Conservation (phyloP, 2,329 filamentous ascomycete species). For the Aureobasidium leucospermi region DNA sequence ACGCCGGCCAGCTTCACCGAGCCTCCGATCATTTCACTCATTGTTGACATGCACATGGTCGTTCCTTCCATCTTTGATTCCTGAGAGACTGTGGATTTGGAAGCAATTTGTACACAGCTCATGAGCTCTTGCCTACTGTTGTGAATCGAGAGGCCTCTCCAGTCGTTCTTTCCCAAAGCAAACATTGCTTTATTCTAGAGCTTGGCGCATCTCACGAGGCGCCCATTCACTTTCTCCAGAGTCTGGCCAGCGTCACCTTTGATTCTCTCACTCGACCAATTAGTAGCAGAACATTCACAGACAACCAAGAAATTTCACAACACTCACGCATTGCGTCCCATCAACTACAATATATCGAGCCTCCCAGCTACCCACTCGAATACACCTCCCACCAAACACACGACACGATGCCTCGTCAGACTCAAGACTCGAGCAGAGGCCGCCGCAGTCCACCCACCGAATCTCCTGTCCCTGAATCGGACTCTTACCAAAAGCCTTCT, state of each 20-base stretch:
- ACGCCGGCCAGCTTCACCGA: neutral
- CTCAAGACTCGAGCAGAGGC: constrained; percentile 13
- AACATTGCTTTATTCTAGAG: neutral
- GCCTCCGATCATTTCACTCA: neutral
- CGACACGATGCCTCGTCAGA: constrained; percentile 14
- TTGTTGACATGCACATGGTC: neutral
- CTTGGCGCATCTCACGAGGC: neutral
- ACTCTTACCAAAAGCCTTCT: constrained; percentile 7
- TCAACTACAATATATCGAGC: neutral
- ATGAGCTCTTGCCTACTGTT: neutral
- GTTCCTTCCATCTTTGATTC: neutral
- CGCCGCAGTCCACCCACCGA: constrained; percentile 12
- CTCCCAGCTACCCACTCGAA: neutral
- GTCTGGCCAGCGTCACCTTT: neutral
- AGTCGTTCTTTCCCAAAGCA: neutral
- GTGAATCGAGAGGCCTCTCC: too few relatives aligned
- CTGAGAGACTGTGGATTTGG: neutral
- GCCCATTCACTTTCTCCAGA: too few relatives aligned
- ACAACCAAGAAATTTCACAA: too few relatives aligned
- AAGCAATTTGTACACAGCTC: neutral
- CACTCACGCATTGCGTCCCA: too few relatives aligned
- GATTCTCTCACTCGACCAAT: neutral
- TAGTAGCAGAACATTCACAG: too few relatives aligned
- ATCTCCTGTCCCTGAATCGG: neutral
- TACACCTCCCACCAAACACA: neutral